These are phyloP conservation scores for Coemansia sp. DNA, from an alignment of 192 early-diverging fungal genomes.

Conservation along the genomic window DNA sequence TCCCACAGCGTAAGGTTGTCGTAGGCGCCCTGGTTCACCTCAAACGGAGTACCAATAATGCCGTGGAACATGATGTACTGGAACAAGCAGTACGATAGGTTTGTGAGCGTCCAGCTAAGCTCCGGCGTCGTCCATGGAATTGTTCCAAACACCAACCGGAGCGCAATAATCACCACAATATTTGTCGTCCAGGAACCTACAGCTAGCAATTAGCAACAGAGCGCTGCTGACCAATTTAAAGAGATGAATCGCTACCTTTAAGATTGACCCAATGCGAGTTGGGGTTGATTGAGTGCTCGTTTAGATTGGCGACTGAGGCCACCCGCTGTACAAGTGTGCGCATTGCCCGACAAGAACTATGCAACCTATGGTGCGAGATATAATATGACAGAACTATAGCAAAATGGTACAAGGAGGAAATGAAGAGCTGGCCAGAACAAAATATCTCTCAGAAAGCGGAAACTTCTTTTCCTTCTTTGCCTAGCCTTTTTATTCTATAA, in stretches of 20 bases:
- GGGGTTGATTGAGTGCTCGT: constrained; percentile 52
- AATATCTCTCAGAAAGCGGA: background rate
- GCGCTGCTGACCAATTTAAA: background rate
- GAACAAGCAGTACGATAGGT: constrained; percentile 86
- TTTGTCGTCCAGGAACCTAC: constrained; percentile 92
- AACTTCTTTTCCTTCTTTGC: background rate
- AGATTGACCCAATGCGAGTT: constrained; percentile 61
- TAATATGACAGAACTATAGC: background rate
- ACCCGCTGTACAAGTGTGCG: constrained; percentile 51
- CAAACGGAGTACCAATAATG: constrained; percentile 94
- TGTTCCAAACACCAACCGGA: constrained; percentile 75
- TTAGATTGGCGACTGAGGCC: constrained; percentile 52
- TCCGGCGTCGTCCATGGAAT: constrained; percentile 91
- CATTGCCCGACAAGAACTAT: constrained; percentile 15
- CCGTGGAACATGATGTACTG: constrained; percentile 98
- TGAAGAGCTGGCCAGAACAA: background rate
- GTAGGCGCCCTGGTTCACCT: constrained; percentile 89
- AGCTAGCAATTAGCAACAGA: background rate
- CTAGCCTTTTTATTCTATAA: background rate
- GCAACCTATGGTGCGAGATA: background rate
- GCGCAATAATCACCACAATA: constrained; percentile 73
- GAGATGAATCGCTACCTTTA: constrained; percentile 27
- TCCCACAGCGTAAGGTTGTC: constrained; percentile 96
- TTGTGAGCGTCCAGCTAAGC: constrained; percentile 95
- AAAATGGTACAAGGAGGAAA: background rate